Base-by-base conservation (phyloP, 169 alveolate genomes). In the Eimeria brunetti region DNA sequence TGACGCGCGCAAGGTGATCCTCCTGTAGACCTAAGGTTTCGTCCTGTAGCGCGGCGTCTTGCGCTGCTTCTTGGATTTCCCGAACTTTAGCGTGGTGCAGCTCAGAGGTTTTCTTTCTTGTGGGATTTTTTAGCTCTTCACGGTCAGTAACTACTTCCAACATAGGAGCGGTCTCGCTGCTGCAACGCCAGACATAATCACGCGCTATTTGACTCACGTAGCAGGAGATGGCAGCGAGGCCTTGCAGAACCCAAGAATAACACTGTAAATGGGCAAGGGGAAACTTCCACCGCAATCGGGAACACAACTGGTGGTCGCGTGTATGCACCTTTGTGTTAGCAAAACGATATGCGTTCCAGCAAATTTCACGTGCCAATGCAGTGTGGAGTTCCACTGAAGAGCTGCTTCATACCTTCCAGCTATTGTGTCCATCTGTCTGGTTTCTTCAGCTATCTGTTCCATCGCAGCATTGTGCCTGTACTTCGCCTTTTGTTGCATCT, bases 401-500 rank as follows among this genome's bases (percentile, higher is more conserved):
- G 30, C 8, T 62, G 53, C 44, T 86, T 58, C 92, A 24, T 56
- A 83, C 90, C 67, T 83, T 22, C 33, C 75, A 83, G 76, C 90
- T 30, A 11, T 14, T n/a, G 90, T 20, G 36, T 44, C 62, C 53
- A 36, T 36, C 58, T 86, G 46, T 36, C 30, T 46, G 33, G 41
- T 20, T 11, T 86, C 92, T 36, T 85, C 80, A 62, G 92, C 60
- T 86, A 27, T 86, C 6, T n/a, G 78, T 46, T 86, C 81, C 92
- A 60, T 44, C 81, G 83, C 92, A 27, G 92, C 92, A 49, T 49
- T 62, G 49, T 86, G 92, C 64, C 92, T 86, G 7, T 60, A 86
- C 62, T 62, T 86, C 53, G 92, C 92, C 81, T 86, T 86, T 30
- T 86, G 81, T 86, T 86, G 92, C 92, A 86, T 86, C 71, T 86